These are phyloP conservation scores for Dryas octopetala DNA, from an alignment of 306 rosid species.

Conservation along the genomic window DNA sequence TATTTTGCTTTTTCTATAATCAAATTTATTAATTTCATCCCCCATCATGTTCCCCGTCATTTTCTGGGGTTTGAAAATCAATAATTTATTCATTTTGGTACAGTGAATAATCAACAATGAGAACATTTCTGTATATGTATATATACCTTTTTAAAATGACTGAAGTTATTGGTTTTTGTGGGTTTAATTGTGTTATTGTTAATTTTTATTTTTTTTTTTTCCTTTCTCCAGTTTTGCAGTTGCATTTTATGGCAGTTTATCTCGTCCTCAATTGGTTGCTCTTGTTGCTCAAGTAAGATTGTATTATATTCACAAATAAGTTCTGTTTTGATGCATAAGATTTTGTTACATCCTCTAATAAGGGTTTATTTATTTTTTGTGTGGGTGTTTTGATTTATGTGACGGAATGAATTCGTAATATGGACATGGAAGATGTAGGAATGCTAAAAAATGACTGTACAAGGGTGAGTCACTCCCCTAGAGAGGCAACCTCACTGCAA, in stretches of 20 bases:
- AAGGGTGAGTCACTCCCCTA: too few relatives aligned
- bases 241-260: slow-evolving; percentile 76
- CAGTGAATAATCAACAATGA: too few relatives aligned
- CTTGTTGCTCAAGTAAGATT: slow-evolving; percentile 86
- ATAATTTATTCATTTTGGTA: too few relatives aligned
- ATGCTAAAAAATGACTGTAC: too few relatives aligned
- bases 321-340: slow-evolving; percentile 14
- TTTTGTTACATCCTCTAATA: not conserved
- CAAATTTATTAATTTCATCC: too few relatives aligned
- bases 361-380: not conserved
- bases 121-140: not conserved
- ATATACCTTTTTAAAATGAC: not conserved
- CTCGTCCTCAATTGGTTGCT: slow-evolving; percentile 90
- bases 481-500: too few relatives aligned
- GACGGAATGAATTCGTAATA: not conserved
- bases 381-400: not conserved
- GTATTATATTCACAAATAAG: slow-evolving; percentile 20
- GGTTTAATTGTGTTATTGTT: slow-evolving; percentile 23
- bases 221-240: slow-evolving; percentile 68
- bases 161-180: slow-evolving; percentile 13
- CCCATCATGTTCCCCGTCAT: too few relatives aligned
- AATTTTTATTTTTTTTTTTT: not conserved
- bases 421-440: too few relatives aligned
- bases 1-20: too few relatives aligned
- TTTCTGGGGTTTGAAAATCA: too few relatives aligned